Evolutionary conservation across 2,329 filamentous ascomycete genomes (phyloP).

Genomic region (Ilyonectria destructans): DNA sequence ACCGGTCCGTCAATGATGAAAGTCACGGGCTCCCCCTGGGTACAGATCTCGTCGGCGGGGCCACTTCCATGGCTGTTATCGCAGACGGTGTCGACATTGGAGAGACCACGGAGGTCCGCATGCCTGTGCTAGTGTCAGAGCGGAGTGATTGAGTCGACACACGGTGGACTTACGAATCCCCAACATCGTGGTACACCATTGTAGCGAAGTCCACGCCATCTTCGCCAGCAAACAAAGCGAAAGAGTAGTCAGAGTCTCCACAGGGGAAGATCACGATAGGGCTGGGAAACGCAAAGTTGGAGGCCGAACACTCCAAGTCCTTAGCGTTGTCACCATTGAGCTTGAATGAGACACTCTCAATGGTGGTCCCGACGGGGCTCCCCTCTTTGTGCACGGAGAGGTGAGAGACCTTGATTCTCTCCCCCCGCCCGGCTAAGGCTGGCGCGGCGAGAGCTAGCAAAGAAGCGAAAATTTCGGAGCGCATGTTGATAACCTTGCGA

Average conservation of each 20-base stretch:
- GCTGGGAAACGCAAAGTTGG: slow-evolving; percentile 32
- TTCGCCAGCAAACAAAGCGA: slow-evolving; percentile 19
- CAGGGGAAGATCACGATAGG: slow-evolving; percentile 18
- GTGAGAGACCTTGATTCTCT: slow-evolving; percentile 32
- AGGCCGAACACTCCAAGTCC: slow-evolving; percentile 29
- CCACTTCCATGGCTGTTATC: slow-evolving; percentile 37
- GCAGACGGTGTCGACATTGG: slow-evolving; percentile 32
- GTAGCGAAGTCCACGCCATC: slow-evolving; percentile 15
- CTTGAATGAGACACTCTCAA: slow-evolving; percentile 33
- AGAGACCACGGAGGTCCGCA: slow-evolving; percentile 35
- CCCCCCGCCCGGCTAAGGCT: slow-evolving; percentile 17
- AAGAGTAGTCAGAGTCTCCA: slow-evolving; percentile 27
- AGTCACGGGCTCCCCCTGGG: slow-evolving; percentile 26
- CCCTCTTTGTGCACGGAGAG: slow-evolving; percentile 27
- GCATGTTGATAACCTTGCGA: slow-evolving; percentile 28
- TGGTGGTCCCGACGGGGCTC: slow-evolving; percentile 20
- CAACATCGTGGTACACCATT: slow-evolving; percentile 33
- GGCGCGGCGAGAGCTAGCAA: slow-evolving; percentile 16
- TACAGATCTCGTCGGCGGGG: slow-evolving; percentile 36
- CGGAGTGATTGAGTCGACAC: not conserved
- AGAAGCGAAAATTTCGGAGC: slow-evolving; percentile 20
- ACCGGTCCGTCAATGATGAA: slow-evolving; percentile 36
- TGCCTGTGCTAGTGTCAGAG: slow-evolving; percentile 19
- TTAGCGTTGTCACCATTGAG: slow-evolving; percentile 29
- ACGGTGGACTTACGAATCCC: slow-evolving; percentile 21